These are phyloP conservation scores for Globisporangium nagaii DNA, from an alignment of 352 stramenopile species.

Conservation along the genomic window DNA sequence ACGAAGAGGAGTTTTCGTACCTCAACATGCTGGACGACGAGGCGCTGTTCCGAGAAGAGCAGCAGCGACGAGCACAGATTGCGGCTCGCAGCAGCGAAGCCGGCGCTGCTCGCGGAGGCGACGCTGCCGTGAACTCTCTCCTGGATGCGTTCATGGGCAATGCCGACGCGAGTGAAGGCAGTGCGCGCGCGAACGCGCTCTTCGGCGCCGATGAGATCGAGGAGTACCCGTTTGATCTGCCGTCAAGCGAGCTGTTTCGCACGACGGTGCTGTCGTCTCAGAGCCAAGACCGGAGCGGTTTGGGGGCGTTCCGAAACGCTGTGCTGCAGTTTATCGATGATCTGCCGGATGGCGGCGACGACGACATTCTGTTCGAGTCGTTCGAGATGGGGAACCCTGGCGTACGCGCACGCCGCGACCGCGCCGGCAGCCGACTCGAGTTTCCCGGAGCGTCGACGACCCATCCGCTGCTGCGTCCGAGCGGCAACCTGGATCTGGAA, in stretches of 20 bases:
- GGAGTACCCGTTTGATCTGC: slow-evolving; percentile 11
- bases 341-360: slow-evolving; percentile 40
- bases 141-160: slow-evolving; percentile 10
- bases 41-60: slow-evolving; percentile 44
- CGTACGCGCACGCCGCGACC: slow-evolving; percentile 34
- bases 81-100: slow-evolving; percentile 13
- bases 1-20: slow-evolving; percentile 84
- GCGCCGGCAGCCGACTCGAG: slow-evolving; percentile 12
- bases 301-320: slow-evolving; percentile 4
- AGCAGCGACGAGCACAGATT: slow-evolving; percentile 34
- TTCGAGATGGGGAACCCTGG: slow-evolving; percentile 32
- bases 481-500: slow-evolving; percentile 2
- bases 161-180: not conserved
- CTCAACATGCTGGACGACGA: slow-evolving; percentile 74
- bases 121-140: slow-evolving; percentile 4
- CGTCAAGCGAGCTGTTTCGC: slow-evolving; percentile 14
- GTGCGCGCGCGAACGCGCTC: not conserved
- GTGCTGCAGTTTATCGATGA: slow-evolving; percentile 60
- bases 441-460: slow-evolving; percentile 3
- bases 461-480: slow-evolving; percentile 40
- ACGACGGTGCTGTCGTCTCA: not conserved
- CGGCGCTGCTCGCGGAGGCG: not conserved
- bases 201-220: not conserved
- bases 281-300: slow-evolving; percentile 5
- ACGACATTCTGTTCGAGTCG: slow-evolving; percentile 54